phyloP scores from a whole-genome alignment of 73 alveolate genomes.

The Paramecium bursaria region DNA sequence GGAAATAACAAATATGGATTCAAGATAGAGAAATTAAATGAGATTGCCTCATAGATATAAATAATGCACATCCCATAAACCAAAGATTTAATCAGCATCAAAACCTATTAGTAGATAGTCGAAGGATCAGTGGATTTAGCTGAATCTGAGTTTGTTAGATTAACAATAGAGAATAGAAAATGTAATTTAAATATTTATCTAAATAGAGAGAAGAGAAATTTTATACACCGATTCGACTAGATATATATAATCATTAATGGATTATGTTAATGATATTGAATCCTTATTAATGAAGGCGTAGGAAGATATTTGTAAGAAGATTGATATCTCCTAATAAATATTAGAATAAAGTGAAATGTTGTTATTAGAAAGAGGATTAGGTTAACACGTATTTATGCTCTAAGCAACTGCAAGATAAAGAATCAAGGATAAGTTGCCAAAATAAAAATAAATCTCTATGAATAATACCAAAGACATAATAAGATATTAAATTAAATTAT shows the following conservation, averaged over 20 bases:
- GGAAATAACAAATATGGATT: slow-evolving; percentile 44
- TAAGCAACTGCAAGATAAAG: slow-evolving; percentile 70
- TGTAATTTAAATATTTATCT: background rate
- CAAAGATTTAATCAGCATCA: slow-evolving; percentile 55
- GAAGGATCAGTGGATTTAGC: slow-evolving; percentile 69
- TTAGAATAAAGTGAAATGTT: slow-evolving; percentile 70
- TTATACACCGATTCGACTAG: slow-evolving; percentile 53
- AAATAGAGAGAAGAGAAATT: slow-evolving; percentile 65
- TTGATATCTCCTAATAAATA: slow-evolving; percentile 62
- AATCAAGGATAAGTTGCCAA: slow-evolving; percentile 70
- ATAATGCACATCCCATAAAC: slow-evolving; percentile 66
- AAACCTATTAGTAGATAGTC: slow-evolving; percentile 62
- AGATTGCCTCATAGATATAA: slow-evolving; percentile 65
- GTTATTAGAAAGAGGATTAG: slow-evolving; percentile 70
- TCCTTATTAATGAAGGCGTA: slow-evolving; percentile 66
- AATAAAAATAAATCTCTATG: slow-evolving; percentile 56
- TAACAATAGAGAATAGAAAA: slow-evolving; percentile 68
- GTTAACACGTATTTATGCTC: slow-evolving; percentile 70
- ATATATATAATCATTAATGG: slow-evolving; percentile 51
- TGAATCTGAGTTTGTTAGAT: slow-evolving; percentile 66
- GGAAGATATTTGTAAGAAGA: slow-evolving; percentile 69
- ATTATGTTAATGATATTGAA: slow-evolving; percentile 66
- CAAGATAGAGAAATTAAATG: slow-evolving; percentile 61
- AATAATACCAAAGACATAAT: slow-evolving; percentile 65
- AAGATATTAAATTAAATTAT: slow-evolving; percentile 65